Conservation (phyloP, 768 basidiomycete genomes). For the Myochromella boudieri region DNA sequence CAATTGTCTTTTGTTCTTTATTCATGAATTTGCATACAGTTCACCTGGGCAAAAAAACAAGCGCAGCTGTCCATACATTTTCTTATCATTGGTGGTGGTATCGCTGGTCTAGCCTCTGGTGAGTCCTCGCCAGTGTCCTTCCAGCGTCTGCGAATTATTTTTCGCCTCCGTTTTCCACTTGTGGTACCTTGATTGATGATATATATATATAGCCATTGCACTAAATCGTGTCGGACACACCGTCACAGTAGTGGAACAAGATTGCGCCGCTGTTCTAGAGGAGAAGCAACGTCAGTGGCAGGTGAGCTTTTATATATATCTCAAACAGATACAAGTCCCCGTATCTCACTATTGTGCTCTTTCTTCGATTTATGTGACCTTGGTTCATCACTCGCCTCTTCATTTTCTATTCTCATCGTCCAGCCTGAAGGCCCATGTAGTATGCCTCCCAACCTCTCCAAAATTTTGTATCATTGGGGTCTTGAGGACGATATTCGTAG, state of each 20-base stretch:
- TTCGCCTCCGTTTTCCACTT: too few relatives aligned
- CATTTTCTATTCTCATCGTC: background rate
- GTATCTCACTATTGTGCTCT: too few relatives aligned
- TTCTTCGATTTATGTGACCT: background rate
- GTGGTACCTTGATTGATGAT: too few relatives aligned
- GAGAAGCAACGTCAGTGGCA: too few relatives aligned
- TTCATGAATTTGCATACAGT: too few relatives aligned
- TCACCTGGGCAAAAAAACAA: slow-evolving; percentile 4
- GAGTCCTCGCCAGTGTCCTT: too few relatives aligned
- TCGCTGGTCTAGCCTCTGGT: slow-evolving; percentile 50
- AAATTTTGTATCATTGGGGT: slow-evolving; percentile 57
- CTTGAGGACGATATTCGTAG: slow-evolving; percentile 26
- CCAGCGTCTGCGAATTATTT: too few relatives aligned
- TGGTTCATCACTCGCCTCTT: background rate
- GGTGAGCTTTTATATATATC: too few relatives aligned
- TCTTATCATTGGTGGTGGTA: slow-evolving; percentile 37
- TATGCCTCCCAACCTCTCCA: slow-evolving; percentile 52
- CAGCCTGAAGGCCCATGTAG: slow-evolving; percentile 28
- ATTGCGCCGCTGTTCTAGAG: slow-evolving; percentile 14
- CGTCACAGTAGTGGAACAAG: slow-evolving; percentile 51
- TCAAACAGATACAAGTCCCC: too few relatives aligned
- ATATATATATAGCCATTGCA: slow-evolving; percentile 47
- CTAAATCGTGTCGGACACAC: slow-evolving; percentile 53
- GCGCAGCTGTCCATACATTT: slow-evolving; percentile 12
- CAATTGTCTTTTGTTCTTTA: too few relatives aligned